Conservation (phyloP, 805 yeast species). For the Kockiozyma suomiensis region DNA sequence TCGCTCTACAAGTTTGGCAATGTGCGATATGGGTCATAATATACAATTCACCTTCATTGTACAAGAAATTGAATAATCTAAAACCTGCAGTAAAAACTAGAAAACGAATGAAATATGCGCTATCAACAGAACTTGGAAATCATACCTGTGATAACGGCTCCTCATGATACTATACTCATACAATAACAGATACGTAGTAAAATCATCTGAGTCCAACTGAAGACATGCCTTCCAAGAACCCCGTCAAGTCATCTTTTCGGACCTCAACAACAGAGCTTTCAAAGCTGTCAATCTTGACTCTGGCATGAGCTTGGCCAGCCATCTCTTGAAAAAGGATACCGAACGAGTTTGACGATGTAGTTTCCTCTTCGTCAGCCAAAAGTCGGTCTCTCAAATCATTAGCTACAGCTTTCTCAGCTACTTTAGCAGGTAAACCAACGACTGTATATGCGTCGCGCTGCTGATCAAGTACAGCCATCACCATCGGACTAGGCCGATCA, state of each 20-base stretch:
- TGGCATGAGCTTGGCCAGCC: conserved; percentile 81
- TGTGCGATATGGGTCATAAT: no score
- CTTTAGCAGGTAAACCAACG: conserved; percentile 20
- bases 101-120: no score
- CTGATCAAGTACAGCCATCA: conserved; percentile 48
- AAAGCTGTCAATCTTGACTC: conserved; percentile 88
- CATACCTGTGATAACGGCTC: no score
- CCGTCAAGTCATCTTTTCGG: conserved; percentile 79
- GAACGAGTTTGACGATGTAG: conserved; percentile 71
- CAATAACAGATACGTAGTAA: not conserved
- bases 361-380: conserved; percentile 42
- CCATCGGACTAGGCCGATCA: conserved; percentile 22
- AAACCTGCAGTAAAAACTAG: no score
- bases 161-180: not conserved
- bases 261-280: conserved; percentile 93
- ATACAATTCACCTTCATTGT: no score
- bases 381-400: conserved; percentile 40
- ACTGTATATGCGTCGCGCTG: conserved; percentile 38
- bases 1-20: no score
- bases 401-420: conserved; percentile 31
- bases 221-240: conserved; percentile 83
- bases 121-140: no score
- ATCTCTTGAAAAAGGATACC: conserved; percentile 90
- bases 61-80: no score
- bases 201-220: conserved; percentile 24